These are phyloP conservation scores for Mycena rosella DNA, from an alignment of 768 basidiomycete genomes.

Conservation along the genomic window DNA sequence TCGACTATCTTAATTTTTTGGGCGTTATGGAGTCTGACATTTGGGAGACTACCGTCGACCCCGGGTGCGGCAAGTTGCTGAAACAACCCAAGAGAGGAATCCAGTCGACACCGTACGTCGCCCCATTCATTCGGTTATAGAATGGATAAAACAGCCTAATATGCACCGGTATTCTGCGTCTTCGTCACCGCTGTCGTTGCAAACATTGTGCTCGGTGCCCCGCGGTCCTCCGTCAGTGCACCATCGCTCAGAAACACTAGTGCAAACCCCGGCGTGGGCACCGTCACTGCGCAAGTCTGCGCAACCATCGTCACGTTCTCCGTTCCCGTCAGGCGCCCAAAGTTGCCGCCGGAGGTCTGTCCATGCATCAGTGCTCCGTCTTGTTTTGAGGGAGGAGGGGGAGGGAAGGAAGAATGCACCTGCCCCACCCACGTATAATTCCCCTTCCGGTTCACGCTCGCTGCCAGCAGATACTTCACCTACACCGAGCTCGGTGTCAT, in stretches of 20 bases:
- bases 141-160: no score
- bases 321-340: conserved; percentile 69
- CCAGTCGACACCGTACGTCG: no score
- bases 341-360: conserved; percentile 72
- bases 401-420: no score
- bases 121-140: no score
- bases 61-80: no score
- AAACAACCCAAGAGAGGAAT: no score
- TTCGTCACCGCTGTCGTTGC: conserved; percentile 1
- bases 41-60: no score
- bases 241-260: conserved; percentile 73
- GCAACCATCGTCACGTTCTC: conserved; percentile 68
- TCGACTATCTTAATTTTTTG: no score
- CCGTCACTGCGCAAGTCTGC: conserved; percentile 68
- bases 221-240: background rate
- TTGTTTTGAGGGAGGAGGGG: background rate
- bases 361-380: background rate
- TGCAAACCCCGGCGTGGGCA: conserved; percentile 80
- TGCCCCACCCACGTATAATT: conserved; percentile 86
- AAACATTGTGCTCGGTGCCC: background rate
- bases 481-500: conserved; percentile 56
- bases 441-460: conserved; percentile 67
- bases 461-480: conserved; percentile 65
- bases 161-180: conserved; percentile 14
- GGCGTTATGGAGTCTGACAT: no score